Evolutionary conservation across 2,329 filamentous ascomycete species (phyloP).

Genomic region (Mycosphaerella arachidis): DNA sequence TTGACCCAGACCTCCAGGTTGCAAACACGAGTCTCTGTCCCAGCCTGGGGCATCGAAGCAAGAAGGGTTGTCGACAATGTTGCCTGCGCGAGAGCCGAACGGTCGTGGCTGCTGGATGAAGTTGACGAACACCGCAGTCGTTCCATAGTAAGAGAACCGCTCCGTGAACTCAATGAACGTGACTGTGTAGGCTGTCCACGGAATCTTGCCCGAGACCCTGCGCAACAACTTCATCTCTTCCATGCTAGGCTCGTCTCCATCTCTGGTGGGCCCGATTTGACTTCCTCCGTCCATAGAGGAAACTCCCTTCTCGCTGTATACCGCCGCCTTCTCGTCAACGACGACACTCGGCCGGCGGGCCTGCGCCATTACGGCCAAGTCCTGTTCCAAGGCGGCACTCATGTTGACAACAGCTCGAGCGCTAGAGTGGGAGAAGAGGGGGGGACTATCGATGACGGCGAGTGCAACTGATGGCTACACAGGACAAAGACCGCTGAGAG

Average conservation of each 20-base stretch:
- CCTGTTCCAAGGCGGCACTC: constrained; percentile 17
- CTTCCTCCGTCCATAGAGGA: constrained; percentile 13
- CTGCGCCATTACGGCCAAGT: constrained; percentile 23
- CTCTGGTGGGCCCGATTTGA: neutral
- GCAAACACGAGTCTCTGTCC: constrained; percentile 23
- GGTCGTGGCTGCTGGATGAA: constrained; percentile 39
- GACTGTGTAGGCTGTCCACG: constrained; percentile 44
- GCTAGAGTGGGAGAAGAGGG: neutral
- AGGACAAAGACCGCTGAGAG: neutral
- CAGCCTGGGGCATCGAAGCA: constrained; percentile 36
- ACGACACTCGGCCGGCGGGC: constrained; percentile 21
- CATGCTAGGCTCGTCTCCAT: constrained; percentile 38
- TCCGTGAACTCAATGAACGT: constrained; percentile 48
- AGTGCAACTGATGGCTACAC: neutral
- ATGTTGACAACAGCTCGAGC: constrained; percentile 3
- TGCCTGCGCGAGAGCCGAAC: constrained; percentile 35
- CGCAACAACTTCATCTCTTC: constrained; percentile 42
- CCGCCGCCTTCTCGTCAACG: constrained; percentile 14
- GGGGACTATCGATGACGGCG: neutral
- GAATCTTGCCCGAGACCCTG: constrained; percentile 44
- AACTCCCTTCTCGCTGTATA: constrained; percentile 12
- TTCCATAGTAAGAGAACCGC: constrained; percentile 43
- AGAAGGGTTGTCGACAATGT: constrained; percentile 33
- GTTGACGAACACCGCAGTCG: constrained; percentile 47
- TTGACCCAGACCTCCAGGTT: constrained; percentile 40